Evolutionary conservation across 352 stramenopile genomes (phyloP).

Genomic region (Phytophthora sojae): DNA sequence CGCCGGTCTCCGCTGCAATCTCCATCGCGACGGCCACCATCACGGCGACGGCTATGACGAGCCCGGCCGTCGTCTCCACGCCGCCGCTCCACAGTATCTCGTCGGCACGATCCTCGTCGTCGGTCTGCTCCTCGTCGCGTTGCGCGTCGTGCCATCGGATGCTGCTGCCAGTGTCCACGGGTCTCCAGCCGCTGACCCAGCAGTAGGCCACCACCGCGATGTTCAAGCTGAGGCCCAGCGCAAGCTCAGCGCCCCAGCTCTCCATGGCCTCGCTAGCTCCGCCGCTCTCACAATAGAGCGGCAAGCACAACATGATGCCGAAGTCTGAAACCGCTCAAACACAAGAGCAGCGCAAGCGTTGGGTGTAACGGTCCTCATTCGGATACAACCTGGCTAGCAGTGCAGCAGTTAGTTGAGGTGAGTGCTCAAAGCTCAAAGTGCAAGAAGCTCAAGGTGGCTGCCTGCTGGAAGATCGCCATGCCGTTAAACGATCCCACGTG

Average conservation of each 20-base stretch:
- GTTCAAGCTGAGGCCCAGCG: constrained; percentile 27
- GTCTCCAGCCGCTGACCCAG: constrained; percentile 30
- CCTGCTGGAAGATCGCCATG: constrained; percentile 5
- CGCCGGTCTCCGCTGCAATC: constrained; percentile 20
- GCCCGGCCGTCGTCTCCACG: constrained; percentile 27
- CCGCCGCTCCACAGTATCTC: constrained; percentile 28
- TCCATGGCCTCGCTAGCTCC: constrained; percentile 15
- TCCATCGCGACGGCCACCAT: constrained; percentile 32
- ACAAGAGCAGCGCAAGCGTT: constrained; percentile 1
- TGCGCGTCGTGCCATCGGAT: constrained; percentile 15
- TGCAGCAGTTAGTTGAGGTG: neutral
- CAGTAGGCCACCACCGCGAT: constrained; percentile 20
- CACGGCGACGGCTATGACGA: constrained; percentile 32
- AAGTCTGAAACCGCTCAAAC: constrained; percentile 16
- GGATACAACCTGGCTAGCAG: neutral
- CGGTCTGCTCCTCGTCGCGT: constrained; percentile 10
- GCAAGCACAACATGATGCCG: neutral
- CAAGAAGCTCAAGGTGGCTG: neutral
- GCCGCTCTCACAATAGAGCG: neutral
- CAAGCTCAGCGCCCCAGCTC: constrained; percentile 23
- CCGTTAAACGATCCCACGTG: constrained; percentile 12
- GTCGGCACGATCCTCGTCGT: constrained; percentile 2
- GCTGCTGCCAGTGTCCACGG: constrained; percentile 25
- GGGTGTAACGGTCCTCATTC: neutral
- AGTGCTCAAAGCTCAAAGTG: neutral